A percentile compares a stretch with the other conserved stretches of the same genome.
Conservation (phyloP, 805 yeast genomes). For the Naumovozyma castellii region DNA sequence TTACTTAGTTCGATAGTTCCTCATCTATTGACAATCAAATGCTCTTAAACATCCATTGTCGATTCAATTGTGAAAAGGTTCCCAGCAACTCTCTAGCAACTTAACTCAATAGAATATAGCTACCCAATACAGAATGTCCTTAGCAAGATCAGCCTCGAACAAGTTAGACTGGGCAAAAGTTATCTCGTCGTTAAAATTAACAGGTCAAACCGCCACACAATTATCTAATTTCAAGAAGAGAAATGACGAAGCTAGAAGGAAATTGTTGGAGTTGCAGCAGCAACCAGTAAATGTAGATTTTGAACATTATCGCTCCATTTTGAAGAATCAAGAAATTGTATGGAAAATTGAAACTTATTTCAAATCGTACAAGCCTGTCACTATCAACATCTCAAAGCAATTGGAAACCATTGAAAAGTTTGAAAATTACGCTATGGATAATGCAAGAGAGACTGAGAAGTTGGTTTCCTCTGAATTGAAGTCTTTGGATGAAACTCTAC, state of each 20-base stretch:
- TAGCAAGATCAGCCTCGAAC: slow-evolving; percentile 51
- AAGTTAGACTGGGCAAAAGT: slow-evolving; percentile 95
- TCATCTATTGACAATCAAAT: too few species aligned
- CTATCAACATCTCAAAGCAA: slow-evolving; percentile 81
- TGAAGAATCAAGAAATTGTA: slow-evolving; percentile 74
- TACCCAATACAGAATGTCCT: slow-evolving; percentile 17
- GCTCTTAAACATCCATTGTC: too few species aligned
- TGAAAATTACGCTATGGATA: slow-evolving; percentile 90
- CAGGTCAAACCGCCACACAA: slow-evolving; percentile 85
- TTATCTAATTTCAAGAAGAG: slow-evolving; percentile 93
- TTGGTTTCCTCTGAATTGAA: slow-evolving; percentile 79
- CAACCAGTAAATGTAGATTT: slow-evolving; percentile 79
- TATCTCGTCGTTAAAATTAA: slow-evolving; percentile 76
- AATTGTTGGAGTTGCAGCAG: slow-evolving; percentile 55
- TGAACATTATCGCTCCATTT: slow-evolving; percentile 61
- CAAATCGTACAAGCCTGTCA: slow-evolving; percentile 67
- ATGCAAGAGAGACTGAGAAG: slow-evolving; percentile 87
- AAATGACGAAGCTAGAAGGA: slow-evolving; percentile 93
- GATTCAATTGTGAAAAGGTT: too few species aligned
- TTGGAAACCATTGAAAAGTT: slow-evolving; percentile 85
- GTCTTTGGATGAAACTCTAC: slow-evolving; percentile 78
- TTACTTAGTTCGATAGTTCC: too few species aligned
- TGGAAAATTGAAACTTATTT: slow-evolving; percentile 73
- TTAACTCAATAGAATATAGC: neutral
- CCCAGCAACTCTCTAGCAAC: too few species aligned